Conservation (phyloP, 139 green algal genomes). For the Coelastrella sp. region DNA sequence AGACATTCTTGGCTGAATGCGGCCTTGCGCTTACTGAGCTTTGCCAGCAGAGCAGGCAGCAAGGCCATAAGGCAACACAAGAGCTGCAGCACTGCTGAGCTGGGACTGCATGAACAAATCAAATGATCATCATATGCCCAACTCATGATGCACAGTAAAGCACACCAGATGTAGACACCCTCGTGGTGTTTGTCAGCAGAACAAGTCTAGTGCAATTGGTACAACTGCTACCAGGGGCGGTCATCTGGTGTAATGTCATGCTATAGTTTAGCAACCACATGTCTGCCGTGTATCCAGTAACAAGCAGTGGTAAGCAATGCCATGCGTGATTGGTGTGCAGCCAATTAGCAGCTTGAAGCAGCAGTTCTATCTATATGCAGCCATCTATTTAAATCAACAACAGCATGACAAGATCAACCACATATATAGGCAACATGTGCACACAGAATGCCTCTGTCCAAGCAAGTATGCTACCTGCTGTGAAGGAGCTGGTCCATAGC, state of each 20-base stretch:
- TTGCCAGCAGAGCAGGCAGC: conserved; percentile 6
- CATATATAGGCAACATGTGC: background rate
- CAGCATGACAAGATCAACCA: background rate
- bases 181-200: too few species aligned
- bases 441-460: background rate
- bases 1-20: conserved; percentile 1
- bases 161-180: background rate
- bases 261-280: background rate
- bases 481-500: conserved; percentile 3
- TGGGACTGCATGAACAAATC: conserved; percentile 1
- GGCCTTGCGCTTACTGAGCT: conserved; percentile 8
- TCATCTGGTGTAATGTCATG: background rate
- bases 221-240: background rate
- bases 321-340: background rate
- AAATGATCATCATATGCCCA: background rate
- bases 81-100: conserved; percentile 1
- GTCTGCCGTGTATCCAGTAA: background rate
- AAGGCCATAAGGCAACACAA: background rate
- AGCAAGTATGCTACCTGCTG: background rate
- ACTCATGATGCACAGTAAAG: background rate
- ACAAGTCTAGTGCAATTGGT: too few species aligned
- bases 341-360: background rate
- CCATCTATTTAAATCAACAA: too few species aligned
- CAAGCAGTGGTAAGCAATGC: background rate
- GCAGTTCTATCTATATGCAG: background rate